Percentiles rank a stretch among this genome's conserved stretches.
These are phyloP conservation scores for Tetracladium maxilliforme DNA, from an alignment of 2,329 filamentous ascomycete species.

Conservation along the genomic window DNA sequence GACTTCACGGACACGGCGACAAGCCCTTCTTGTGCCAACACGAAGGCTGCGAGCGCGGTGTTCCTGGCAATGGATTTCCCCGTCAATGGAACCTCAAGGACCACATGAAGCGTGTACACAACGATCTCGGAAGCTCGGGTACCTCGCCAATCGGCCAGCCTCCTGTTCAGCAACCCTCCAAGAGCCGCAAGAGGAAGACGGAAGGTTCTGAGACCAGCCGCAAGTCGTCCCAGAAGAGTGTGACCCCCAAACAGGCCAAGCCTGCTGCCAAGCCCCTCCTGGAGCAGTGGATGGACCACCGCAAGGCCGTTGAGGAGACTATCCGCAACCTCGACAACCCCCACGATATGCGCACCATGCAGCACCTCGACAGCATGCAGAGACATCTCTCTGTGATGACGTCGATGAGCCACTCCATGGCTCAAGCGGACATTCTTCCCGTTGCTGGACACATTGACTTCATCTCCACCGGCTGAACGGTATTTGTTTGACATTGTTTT, in stretches of 20 bases:
- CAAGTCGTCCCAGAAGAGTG: conserved; percentile 30
- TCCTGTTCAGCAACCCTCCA: too few species aligned
- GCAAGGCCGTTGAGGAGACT: conserved; percentile 45
- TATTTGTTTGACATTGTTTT: too few species aligned
- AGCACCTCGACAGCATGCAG: conserved; percentile 36
- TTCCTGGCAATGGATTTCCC: conserved; percentile 77
- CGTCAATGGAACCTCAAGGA: conserved; percentile 92
- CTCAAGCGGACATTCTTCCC: conserved; percentile 18
- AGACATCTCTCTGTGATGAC: conserved; percentile 33
- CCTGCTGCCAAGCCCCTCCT: conserved; percentile 26
- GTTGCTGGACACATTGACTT: too few species aligned
- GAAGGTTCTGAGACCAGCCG: conserved; percentile 31
- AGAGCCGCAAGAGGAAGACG: conserved; percentile 44
- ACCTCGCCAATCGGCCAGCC: too few species aligned
- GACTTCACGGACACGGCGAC: conserved; percentile 86
- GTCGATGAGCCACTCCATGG: conserved; percentile 17
- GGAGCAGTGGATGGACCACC: conserved; percentile 46
- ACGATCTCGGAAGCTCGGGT: too few species aligned
- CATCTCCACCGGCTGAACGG: too few species aligned
- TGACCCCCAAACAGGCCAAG: too few species aligned
- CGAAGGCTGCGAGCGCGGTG: conserved; percentile 71
- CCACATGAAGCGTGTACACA: conserved; percentile 93
- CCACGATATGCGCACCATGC: conserved; percentile 34
- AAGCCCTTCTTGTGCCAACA: conserved; percentile 86
- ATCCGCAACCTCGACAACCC: conserved; percentile 33